Conservation (phyloP, 2,329 filamentous ascomycete genomes). For the Cryphonectria nitschkei region DNA sequence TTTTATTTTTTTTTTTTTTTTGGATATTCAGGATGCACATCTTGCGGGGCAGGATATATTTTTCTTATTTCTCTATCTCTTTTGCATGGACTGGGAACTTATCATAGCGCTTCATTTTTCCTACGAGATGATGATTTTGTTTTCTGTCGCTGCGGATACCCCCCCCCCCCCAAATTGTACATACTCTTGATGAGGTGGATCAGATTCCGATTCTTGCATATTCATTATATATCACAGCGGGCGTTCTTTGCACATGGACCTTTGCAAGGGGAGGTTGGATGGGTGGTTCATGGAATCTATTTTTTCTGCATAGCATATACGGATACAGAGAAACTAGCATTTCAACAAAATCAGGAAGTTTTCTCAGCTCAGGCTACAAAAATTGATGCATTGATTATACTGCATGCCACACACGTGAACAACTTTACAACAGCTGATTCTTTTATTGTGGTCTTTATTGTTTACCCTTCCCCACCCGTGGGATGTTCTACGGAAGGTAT, state of each 20-base stretch:
- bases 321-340: not conserved
- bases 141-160: conserved; percentile 8
- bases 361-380: not conserved
- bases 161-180: conserved; percentile 1
- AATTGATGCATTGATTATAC: not conserved
- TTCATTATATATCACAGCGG: not conserved
- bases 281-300: not conserved
- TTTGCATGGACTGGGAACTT: conserved; percentile 4
- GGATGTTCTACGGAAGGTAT: not conserved
- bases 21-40: not conserved
- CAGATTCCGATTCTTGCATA: not conserved
- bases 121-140: conserved; percentile 1
- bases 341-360: not conserved
- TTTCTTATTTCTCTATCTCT: not conserved
- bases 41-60: not conserved
- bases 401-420: not conserved
- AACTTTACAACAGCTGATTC: not conserved
- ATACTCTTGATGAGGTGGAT: conserved; percentile 4
- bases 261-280: not conserved
- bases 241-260: not conserved
- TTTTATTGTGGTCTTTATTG: no score
- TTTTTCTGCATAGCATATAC: conserved; percentile 13
- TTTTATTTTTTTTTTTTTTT: not conserved
- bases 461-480: not conserved
- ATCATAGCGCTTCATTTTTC: conserved; percentile 11